These are phyloP conservation scores for Wallacemonas collosoma DNA, from an alignment of 208 protist genomes.

Conservation along the genomic window DNA sequence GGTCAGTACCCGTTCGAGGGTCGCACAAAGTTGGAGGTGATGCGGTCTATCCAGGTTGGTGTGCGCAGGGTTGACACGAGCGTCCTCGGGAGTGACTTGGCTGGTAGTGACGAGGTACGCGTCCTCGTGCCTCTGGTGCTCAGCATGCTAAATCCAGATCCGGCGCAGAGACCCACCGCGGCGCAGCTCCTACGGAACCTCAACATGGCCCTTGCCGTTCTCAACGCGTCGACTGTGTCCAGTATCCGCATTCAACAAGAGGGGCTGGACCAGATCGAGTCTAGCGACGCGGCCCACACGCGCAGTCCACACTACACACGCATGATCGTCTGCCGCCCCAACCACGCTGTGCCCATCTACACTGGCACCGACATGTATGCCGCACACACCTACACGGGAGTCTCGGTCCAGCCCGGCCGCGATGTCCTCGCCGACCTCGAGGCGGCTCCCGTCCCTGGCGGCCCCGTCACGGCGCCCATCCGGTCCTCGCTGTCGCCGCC, in stretches of 20 bases:
- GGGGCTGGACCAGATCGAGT: neutral
- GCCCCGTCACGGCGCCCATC: constrained; percentile 5
- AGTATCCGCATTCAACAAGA: neutral
- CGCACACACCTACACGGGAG: neutral
- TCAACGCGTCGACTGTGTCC: neutral
- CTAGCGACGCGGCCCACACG: too few relatives aligned
- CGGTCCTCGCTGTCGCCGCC: neutral
- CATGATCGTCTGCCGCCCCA: constrained; percentile 15
- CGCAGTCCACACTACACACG: constrained; percentile 1
- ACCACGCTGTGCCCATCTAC: constrained; percentile 13
- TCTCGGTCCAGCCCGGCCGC: constrained; percentile 14
- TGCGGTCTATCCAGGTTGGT: neutral
- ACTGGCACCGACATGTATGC: neutral
- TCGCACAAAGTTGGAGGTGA: constrained; percentile 21
- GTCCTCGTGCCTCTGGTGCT: constrained; percentile 4
- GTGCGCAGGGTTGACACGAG: neutral
- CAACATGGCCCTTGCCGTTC: neutral
- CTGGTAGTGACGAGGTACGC: neutral
- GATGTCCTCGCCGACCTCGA: neutral
- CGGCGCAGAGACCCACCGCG: constrained; percentile 2
- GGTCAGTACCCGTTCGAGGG: constrained; percentile 37
- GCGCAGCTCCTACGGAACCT: neutral
- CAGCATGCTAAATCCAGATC: constrained; percentile 7
- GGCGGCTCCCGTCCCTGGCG: neutral
- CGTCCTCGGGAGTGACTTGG: neutral